Evolutionary conservation across 2,329 filamentous ascomycete species (phyloP), one percentile per base, ranked within the genome.

Genomic region (Epichloe sp.): DNA sequence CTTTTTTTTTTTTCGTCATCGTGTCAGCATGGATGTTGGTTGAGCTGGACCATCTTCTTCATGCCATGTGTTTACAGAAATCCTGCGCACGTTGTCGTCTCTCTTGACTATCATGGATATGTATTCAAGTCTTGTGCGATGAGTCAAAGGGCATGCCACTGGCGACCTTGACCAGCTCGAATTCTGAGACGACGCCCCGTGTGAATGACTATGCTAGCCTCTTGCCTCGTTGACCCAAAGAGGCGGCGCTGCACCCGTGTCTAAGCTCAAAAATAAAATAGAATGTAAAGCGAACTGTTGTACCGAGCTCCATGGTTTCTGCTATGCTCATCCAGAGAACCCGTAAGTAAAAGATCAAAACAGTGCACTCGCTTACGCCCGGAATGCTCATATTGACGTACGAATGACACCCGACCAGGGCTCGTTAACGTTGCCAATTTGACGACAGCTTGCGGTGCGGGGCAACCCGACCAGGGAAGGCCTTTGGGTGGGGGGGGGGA

Each of bases 121-220:
- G 10, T 3, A 31, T 31, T 10, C 26, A 31, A 10, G 26, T 3
- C 26, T 31, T 31, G 26, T 31, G 8, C 26, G 48, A 44, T 31
- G 36, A 35, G 34, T n/a, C 38, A 23, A 31, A 44, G 41, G 43
- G n/a, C 15, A 44, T 50, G 42, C 48, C 48, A 50, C n/a, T 45
- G 35, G 21, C 42, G 23, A 15, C 42, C 12, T 45, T 45, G 43
- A 35, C 48, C 41, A 50, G 48, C 43, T 46, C 26, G 26, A 23
- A 31, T 45, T 50, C 42, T 41, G 43, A 41, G 48, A 45, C 48
- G 48, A 50, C 48, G 19, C 17, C 48, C 44, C 48, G 48, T 34
- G 48, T 34, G 11, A 21, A 45, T 26, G n/a, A 10, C 34, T 45
- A 44, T 14, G 15, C 36, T 38, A 38, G 36, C 36, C 12, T n/a